Evolutionary conservation across 2,329 filamentous ascomycete species (phyloP), one percentile per base, ranked within the genome.

Genomic region (Paraconiothyrium sp.): DNA sequence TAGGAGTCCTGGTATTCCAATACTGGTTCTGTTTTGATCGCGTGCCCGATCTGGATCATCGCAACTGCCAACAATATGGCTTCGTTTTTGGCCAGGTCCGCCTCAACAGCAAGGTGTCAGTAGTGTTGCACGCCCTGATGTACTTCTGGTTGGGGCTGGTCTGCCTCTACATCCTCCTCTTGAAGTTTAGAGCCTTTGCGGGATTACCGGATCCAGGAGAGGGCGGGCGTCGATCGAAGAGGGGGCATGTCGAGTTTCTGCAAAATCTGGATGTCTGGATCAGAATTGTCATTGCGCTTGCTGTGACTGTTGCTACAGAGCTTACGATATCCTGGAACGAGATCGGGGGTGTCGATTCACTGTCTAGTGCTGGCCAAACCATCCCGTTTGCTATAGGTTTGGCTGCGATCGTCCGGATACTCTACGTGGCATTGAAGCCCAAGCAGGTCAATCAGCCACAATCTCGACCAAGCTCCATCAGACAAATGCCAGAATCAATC

Each of bases 1-100:
- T 69, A 34, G 65, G 60, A 2, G 61, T 66, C 1, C 41, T 67
- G 16, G 34, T 62, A 1, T 71, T 63, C 34, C 64, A 68, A 44
- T 64, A 65, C 48, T 69, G 68, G 68, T 70, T 70, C 54, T 70
- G 66, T 66, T 66, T 67, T 43, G 41, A 59, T 34, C 60, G 63
- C n/a, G 66, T 68, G 11, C 62, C 64, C 8, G 57, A 41, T 44
- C 58, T 68, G 30, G 58, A 65, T 43, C 34, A 49, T 4, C 39
- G 47, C n/a, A 52, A 47, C 16, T 71, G 68, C 43, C 57, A 67
- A 49, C 61, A 71, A 56, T 71, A 70, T 37, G 68, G 66, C 14
- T 71, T 71, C 54, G 49, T 71, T 14, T 60, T 70, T 44, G 59
- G 39, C 22, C 54, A 67, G 39, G 51, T 69, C 16, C 60, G 60